Percentiles rank a stretch among this genome's conserved stretches.
Evolutionary conservation across 345 rosid genomes (phyloP).

Genomic region (Gossypium longicalyx): DNA sequence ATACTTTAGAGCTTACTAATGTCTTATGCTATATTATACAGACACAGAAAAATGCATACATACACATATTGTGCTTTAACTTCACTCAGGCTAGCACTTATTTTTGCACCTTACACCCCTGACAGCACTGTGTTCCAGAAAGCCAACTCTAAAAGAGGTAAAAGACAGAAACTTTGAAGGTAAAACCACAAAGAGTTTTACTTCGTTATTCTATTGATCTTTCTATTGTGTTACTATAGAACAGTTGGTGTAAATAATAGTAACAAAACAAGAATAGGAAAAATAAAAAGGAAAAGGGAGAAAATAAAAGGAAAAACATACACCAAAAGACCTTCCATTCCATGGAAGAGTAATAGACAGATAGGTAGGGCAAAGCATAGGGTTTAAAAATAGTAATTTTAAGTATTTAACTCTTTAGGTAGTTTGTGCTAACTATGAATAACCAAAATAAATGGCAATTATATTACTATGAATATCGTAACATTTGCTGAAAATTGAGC

Average conservation of each 20-base stretch:
- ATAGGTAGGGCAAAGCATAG: background rate
- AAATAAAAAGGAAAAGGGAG: background rate
- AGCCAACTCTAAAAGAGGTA: background rate
- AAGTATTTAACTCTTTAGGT: no score
- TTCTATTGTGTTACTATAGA: background rate
- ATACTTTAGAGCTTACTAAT: no score
- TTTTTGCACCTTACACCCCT: no score
- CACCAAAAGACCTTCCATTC: background rate
- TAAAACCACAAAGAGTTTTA: background rate
- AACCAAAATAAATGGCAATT: background rate
- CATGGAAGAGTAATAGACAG: no score
- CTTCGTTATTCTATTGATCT: background rate
- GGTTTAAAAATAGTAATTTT: background rate
- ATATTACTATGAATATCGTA: background rate
- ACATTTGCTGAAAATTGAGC: no score
- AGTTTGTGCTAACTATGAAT: background rate
- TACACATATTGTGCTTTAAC: no score
- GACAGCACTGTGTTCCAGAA: background rate
- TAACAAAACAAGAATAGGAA: background rate
- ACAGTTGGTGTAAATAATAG: background rate
- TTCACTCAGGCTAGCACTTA: no score
- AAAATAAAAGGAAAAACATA: background rate
- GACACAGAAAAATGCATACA: no score
- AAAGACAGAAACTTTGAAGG: background rate
- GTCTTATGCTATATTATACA: no score